These are phyloP conservation scores for Dictyostelium purpureum DNA, from an alignment of 78 protist genomes.

Conservation along the genomic window DNA sequence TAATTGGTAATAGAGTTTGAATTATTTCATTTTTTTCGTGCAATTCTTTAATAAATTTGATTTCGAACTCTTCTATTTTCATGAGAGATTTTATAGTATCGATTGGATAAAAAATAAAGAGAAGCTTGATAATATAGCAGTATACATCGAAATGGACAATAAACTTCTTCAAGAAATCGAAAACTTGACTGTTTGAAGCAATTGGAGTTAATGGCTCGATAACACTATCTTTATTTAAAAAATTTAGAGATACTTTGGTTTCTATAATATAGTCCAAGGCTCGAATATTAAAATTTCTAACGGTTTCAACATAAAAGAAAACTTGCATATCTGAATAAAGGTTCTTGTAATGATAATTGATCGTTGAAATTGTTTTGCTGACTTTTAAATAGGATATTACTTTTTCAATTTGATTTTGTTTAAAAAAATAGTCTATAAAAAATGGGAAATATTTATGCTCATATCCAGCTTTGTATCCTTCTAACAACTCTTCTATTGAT, in stretches of 20 bases:
- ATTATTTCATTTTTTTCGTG: background rate
- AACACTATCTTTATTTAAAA: background rate
- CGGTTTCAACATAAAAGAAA: conserved; percentile 5
- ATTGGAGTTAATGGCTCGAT: background rate
- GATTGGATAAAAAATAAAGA: background rate
- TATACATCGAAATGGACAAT: background rate
- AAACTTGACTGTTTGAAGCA: background rate
- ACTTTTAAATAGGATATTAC: background rate
- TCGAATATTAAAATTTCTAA: background rate
- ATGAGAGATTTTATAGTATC: background rate
- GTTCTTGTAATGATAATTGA: background rate
- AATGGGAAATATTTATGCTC: conserved; percentile 5
- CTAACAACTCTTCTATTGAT: background rate
- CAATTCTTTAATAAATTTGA: background rate
- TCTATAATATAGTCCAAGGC: background rate
- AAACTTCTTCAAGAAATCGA: background rate
- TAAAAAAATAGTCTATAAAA: background rate
- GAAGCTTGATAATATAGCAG: background rate
- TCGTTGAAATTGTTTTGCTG: background rate
- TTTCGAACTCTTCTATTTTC: background rate
- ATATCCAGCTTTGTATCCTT: background rate
- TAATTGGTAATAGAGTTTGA: background rate
- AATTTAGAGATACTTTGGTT: background rate
- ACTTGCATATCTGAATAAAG: background rate
- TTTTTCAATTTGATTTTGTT: background rate